These are phyloP conservation scores for Ceratocystis papillata DNA, from an alignment of 2,329 filamentous ascomycete genomes.

Conservation along the genomic window DNA sequence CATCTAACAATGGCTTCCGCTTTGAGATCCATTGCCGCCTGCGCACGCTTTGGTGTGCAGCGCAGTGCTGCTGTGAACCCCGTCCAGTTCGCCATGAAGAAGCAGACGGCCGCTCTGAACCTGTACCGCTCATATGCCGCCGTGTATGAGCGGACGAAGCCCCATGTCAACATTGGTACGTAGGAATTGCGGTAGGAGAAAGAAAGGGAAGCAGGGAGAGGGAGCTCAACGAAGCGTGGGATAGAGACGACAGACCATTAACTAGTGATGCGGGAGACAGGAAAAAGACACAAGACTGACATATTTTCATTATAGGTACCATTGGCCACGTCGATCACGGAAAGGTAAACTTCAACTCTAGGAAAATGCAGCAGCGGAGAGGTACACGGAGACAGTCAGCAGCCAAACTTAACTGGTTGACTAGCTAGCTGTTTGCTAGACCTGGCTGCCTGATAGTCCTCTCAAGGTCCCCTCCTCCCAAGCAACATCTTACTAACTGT, in stretches of 20 bases:
- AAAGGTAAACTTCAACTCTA: conserved; percentile 53
- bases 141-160: conserved; percentile 79
- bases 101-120: conserved; percentile 55
- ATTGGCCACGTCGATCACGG: conserved; percentile 99
- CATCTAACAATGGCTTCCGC: conserved; percentile 62
- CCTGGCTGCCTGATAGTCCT: not conserved
- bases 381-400: too few relatives aligned
- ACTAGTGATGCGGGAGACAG: not conserved
- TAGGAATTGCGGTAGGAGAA: not conserved
- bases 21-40: conserved; percentile 64
- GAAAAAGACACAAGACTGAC: conserved; percentile 24
- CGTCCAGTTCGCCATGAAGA: conserved; percentile 57
- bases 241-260: not conserved
- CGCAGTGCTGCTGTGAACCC: conserved; percentile 61
- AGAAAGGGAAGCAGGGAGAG: not conserved
- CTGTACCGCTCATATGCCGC: conserved; percentile 56
- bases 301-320: conserved; percentile 50
- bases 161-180: conserved; percentile 94
- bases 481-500: conserved; percentile 7
- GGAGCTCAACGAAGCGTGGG: not conserved
- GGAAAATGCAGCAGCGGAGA: too few relatives aligned
- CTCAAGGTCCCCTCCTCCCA: not conserved
- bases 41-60: conserved; percentile 65
- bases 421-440: not conserved
- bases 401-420: not conserved